Base-by-base conservation (phyloP, 352 stramenopile species). In the Phytophthora sp. region DNA sequence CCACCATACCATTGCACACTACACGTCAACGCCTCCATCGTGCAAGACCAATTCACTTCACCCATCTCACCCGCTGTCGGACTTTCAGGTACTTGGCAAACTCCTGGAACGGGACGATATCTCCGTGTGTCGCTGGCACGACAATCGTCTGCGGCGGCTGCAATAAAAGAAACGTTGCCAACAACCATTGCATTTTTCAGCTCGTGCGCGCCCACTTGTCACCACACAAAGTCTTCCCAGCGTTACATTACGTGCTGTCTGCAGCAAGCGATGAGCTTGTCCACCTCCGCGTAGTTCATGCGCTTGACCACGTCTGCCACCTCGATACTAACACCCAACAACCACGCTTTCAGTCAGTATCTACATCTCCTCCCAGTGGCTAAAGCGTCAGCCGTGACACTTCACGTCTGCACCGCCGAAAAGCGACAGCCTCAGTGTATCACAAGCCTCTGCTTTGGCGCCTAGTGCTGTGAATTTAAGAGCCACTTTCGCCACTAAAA, bases 121-220 rank as follows among this genome's bases (percentile, higher is more conserved):
- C 63, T 4, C 62, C 65, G 9, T 57, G 29, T 2, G 61, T 70
- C 7, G 56, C 58, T 11, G 73, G 79, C 26, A 63, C 51, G 0
- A 91, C 58, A 21, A 89, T 47, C 12, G 67, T 76, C 46, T 93
- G 77, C 8, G 81, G 79, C 26, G 80, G 82, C 84, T 93, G 57
- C 44, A 61, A 12, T n/a, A n/a, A n/a, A n/a, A n/a, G 31, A 2
- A 24, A 33, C 8, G 64, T n/a, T 15, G 16, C 46, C 13, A 57
- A 11, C 21, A 60, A 9, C 24, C 36, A 51, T 36, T 63, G 31
- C 16, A 45, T 24, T 4, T 47, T 1, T 63, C 18, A 51, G 16
- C 5, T 15, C 16, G 16, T 27, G 20, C n/a, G n/a, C 21, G 33
- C 38, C 44, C 21, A 52, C 9, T n/a, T n/a, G n/a, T n/a, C 29